phyloP scores from a whole-genome alignment of 2,329 filamentous ascomycete species.

The Epichloe uncinata region DNA sequence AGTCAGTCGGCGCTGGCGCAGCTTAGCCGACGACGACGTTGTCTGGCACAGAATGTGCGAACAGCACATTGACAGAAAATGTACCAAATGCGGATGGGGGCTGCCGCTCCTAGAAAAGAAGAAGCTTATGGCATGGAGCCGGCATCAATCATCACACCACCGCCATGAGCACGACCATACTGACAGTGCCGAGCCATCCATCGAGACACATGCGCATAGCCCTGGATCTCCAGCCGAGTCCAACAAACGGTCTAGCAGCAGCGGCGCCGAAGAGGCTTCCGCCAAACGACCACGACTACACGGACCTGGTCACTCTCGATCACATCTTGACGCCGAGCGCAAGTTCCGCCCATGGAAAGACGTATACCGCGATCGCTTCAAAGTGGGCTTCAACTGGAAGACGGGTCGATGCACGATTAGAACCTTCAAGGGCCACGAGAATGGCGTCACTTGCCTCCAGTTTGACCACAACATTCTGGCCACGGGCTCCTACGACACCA shows the following conservation, averaged over 20 bases:
- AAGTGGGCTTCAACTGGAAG: constrained; percentile 96
- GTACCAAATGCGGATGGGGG: constrained; percentile 91
- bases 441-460: constrained; percentile 46
- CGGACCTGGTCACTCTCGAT: constrained; percentile 14
- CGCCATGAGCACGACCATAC: constrained; percentile 6
- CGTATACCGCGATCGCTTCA: constrained; percentile 89
- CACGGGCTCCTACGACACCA: constrained; percentile 89
- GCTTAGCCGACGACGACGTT: constrained; percentile 88
- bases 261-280: constrained; percentile 16
- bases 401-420: constrained; percentile 79
- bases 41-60: constrained; percentile 98
- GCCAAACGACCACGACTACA: constrained; percentile 22
- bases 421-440: constrained; percentile 72
- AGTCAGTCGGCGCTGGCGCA: constrained; percentile 79
- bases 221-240: constrained; percentile 12
- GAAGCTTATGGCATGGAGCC: constrained; percentile 72
- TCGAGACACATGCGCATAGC: constrained; percentile 12
- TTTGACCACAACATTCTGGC: constrained; percentile 83
- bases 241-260: constrained; percentile 21
- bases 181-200: constrained; percentile 10
- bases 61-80: constrained; percentile 89
- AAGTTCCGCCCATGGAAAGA: constrained; percentile 76
- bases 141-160: constrained; percentile 43
- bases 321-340: constrained; percentile 28
- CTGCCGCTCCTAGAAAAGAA: constrained; percentile 82